These are phyloP conservation scores for Pisolithus tinctorius DNA, from an alignment of 768 basidiomycete species.

Conservation along the genomic window DNA sequence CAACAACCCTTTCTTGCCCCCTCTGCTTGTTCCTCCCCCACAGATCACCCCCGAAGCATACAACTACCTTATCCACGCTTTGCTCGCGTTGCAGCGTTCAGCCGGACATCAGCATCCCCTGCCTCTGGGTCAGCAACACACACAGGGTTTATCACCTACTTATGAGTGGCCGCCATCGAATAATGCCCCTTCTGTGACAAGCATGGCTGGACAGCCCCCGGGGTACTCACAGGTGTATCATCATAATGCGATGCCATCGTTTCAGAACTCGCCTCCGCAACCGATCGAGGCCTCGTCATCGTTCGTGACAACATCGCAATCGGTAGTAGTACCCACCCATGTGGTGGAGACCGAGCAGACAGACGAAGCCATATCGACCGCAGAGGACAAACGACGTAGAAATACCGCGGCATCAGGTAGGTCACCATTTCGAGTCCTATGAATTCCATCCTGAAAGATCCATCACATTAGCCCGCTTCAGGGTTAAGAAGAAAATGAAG, in stretches of 20 bases:
- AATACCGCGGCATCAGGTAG: constrained; percentile 83
- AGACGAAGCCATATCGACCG: constrained; percentile 34
- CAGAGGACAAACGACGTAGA: constrained; percentile 71
- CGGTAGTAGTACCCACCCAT: constrained; percentile 10
- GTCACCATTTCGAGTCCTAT: constrained; percentile 5
- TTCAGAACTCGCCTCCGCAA: background rate
- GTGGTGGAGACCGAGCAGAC: constrained; percentile 22
- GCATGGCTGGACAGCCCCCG: background rate
- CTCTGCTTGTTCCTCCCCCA: constrained; percentile 6
- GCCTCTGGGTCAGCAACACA: background rate
- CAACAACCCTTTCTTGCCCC: constrained; percentile 4
- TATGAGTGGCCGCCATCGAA: constrained; percentile 1
- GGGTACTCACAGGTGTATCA: constrained; percentile 6
- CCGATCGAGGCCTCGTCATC: background rate
- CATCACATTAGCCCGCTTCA: constrained; percentile 59
- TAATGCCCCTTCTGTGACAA: background rate
- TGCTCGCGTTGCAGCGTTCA: constrained; percentile 25
- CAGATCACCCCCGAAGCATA: constrained; percentile 26
- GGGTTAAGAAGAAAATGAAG: constrained; percentile 77
- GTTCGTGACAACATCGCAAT: constrained; percentile 2
- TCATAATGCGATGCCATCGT: background rate
- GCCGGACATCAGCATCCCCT: constrained; percentile 7
- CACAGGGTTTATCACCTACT: background rate
- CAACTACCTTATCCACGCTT: constrained; percentile 25
- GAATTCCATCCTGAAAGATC: constrained; percentile 6